phyloP scores from a whole-genome alignment of 768 basidiomycete genomes.

The Macrocybe gigantea region DNA sequence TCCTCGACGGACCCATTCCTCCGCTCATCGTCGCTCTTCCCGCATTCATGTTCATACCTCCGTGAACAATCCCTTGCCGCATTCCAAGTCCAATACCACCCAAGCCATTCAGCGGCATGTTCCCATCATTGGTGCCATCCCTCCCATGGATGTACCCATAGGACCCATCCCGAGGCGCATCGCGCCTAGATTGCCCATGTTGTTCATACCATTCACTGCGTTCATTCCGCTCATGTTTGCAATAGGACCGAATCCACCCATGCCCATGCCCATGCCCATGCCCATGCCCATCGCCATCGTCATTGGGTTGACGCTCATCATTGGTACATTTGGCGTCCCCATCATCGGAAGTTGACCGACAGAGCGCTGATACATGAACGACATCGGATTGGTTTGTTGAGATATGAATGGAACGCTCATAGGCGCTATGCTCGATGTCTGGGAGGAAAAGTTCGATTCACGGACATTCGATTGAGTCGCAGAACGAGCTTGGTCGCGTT shows the following conservation, averaged over 20 bases:
- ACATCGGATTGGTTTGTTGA: conserved; percentile 39
- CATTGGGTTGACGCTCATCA: conserved; percentile 45
- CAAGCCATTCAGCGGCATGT: conserved; percentile 11
- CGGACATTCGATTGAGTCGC: conserved; percentile 14
- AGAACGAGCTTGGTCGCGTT: conserved; percentile 47
- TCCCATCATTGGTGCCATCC: conserved; percentile 26
- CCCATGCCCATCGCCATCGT: conserved; percentile 22
- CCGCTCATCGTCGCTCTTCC: background rate
- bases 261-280: conserved; percentile 40
- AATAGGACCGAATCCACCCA: conserved; percentile 26
- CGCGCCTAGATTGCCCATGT: conserved; percentile 17
- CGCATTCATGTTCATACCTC: conserved; percentile 6
- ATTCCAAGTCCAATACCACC: conserved; percentile 14
- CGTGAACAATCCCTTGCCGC: conserved; percentile 10
- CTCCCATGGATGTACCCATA: conserved; percentile 29
- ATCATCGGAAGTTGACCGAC: conserved; percentile 43
- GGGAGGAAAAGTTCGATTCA: conserved; percentile 24
- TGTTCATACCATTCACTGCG: conserved; percentile 22
- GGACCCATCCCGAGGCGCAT: conserved; percentile 32
- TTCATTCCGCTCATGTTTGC: conserved; percentile 25
- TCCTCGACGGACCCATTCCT: conserved; percentile 35
- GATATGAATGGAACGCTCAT: conserved; percentile 24
- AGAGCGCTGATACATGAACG: conserved; percentile 52
- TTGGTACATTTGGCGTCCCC: conserved; percentile 22
- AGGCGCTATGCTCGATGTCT: conserved; percentile 27